These are phyloP conservation scores for Penicillium sp. DNA, from an alignment of 2,329 filamentous ascomycete genomes.

Conservation along the genomic window DNA sequence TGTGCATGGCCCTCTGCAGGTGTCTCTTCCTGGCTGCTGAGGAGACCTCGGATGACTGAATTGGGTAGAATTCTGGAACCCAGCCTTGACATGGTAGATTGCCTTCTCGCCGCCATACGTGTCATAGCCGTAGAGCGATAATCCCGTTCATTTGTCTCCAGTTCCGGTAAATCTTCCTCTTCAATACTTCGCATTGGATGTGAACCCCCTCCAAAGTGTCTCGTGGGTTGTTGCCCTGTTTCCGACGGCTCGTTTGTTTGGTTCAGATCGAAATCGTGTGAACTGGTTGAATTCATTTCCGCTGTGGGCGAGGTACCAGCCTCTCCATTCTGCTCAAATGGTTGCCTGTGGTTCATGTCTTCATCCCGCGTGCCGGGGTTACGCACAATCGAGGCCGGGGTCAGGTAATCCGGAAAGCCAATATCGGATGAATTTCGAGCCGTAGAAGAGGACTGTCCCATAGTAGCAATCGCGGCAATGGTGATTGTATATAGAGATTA, in stretches of 20 bases:
- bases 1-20: conserved; percentile 46
- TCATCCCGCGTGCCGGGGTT: conserved; percentile 32
- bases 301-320: conserved; percentile 15
- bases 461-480: conserved; percentile 32
- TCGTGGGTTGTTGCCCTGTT: conserved; percentile 20
- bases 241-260: conserved; percentile 12
- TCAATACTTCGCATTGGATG: conserved; percentile 35
- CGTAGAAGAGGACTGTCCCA: conserved; percentile 46
- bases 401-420: conserved; percentile 22
- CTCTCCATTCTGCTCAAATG: conserved; percentile 28
- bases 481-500: conserved; percentile 19
- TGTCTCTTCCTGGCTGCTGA: conserved; percentile 49
- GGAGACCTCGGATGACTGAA: conserved; percentile 44
- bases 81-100: conserved; percentile 50
- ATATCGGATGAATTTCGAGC: conserved; percentile 37
- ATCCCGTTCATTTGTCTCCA: conserved; percentile 32
- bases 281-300: conserved; percentile 15
- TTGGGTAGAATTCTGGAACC: conserved; percentile 50
- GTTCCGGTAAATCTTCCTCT: conserved; percentile 38
- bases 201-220: conserved; percentile 7
- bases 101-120: conserved; percentile 40
- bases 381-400: conserved; percentile 21
- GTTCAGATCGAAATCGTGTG: conserved; percentile 12
- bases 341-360: conserved; percentile 34
- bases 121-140: conserved; percentile 33